Evolutionary conservation across 2,329 filamentous ascomycete species (phyloP).

Genomic region (Botrytis aclada): DNA sequence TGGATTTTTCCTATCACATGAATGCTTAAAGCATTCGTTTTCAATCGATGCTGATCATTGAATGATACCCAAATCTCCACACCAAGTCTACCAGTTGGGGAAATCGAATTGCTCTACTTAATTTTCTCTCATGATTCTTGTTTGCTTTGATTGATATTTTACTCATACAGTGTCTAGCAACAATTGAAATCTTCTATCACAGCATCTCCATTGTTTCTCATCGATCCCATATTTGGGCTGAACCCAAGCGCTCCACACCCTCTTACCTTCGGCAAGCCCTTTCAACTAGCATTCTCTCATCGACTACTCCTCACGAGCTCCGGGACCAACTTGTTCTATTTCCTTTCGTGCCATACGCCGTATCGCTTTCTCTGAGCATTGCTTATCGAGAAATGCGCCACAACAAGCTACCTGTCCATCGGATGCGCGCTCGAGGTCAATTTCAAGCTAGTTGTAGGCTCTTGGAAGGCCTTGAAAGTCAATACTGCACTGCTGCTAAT

Average conservation of each 20-base stretch:
- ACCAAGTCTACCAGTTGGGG: not conserved
- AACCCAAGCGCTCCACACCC: slow-evolving; percentile 26
- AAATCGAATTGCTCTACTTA: not conserved
- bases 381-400: slow-evolving; percentile 63
- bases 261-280: slow-evolving; percentile 30
- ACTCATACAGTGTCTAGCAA: slow-evolving; percentile 43
- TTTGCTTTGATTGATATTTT: not conserved
- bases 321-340: slow-evolving; percentile 46
- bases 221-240: slow-evolving; percentile 38
- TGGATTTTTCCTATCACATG: not conserved
- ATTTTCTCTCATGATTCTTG: not conserved
- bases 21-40: not conserved
- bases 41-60: not conserved
- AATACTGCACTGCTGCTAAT: slow-evolving; percentile 53
- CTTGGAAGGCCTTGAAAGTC: slow-evolving; percentile 51
- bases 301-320: slow-evolving; percentile 24
- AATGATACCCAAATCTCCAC: not conserved
- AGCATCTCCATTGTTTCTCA: slow-evolving; percentile 62
- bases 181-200: slow-evolving; percentile 62
- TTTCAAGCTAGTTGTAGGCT: slow-evolving; percentile 55
- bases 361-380: slow-evolving; percentile 59
- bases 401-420: slow-evolving; percentile 57
- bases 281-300: slow-evolving; percentile 26
- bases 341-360: slow-evolving; percentile 59
- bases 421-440: slow-evolving; percentile 51